Base-by-base conservation (phyloP, 768 basidiomycete species). In the Melanogaster broomeanus region DNA sequence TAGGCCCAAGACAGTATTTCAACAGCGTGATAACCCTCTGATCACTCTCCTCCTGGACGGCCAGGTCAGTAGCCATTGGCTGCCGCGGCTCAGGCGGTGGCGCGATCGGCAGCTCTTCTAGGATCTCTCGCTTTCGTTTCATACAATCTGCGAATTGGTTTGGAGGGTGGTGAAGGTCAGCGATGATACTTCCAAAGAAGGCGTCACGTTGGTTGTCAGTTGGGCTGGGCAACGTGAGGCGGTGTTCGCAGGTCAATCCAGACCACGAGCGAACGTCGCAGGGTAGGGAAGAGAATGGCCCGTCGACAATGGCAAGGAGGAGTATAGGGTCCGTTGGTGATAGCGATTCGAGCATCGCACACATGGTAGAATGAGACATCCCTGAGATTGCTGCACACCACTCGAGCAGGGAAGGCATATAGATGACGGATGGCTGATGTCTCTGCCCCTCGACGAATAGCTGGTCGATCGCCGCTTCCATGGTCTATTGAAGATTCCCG, bases 371-470 rank as follows among this genome's bases (percentile, higher is more conserved):
- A 11, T 93, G 80, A 0, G 93, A 80, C 0, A 88, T 87, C 59
- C 97, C 94, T 0, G 88, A 81, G 22, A 98, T 82, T 2, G 93
- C 84, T 1, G 84, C 76, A 57, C 88, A 89, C 94, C 95, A 98
- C 1, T 86, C 81, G 1, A 83, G 62, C 8, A 99, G 80, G 2
- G n/a, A n/a, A n/a, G n/a, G n/a, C n/a, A n/a, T n/a, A n/a, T n/a
- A n/a, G n/a, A n/a, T n/a, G n/a, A n/a, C 87, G 0, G 93, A 94
- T 0, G 97, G 97, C 60, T 96, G 94, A 66, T 97, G 92, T 22
- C 96, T 85, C 65, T 98, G 98, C 1, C 95, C 97, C 68, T 99
- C 97, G 2, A n/a, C n/a, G 92, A 90, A 0, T 21, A 99, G 72
- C 0, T 84, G 85, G 10, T 91, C 96, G 16, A 98, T 85, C 2